Conservation (phyloP, 805 yeast genomes). For the Jamesozyma lodderae region DNA sequence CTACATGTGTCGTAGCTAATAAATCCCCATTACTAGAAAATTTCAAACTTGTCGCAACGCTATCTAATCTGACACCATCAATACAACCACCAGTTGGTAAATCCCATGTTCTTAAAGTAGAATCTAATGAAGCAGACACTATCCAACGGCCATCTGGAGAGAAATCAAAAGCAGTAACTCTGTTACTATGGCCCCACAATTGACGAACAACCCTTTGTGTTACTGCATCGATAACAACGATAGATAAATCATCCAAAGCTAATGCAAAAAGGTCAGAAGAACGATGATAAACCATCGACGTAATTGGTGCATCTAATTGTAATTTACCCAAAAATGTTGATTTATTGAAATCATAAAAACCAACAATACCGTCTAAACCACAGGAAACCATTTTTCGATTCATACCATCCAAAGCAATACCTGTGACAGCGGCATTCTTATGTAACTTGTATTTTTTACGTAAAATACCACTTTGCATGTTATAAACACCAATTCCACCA, state of each 20-base stretch:
- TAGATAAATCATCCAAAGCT: constrained; percentile 76
- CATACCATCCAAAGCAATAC: constrained; percentile 82
- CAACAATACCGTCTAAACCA: constrained; percentile 84
- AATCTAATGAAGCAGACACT: constrained; percentile 71
- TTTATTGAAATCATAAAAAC: constrained; percentile 75
- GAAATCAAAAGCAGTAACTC: constrained; percentile 81
- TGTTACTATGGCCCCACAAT: constrained; percentile 79
- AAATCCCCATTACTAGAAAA: constrained; percentile 84
- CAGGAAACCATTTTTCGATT: constrained; percentile 78
- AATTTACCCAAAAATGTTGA: constrained; percentile 60
- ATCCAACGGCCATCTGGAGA: constrained; percentile 96
- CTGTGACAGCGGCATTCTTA: constrained; percentile 78
- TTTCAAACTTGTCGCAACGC: constrained; percentile 71
- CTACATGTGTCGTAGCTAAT: constrained; percentile 86
- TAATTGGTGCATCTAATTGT: constrained; percentile 66
- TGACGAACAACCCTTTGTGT: constrained; percentile 81
- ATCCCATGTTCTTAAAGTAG: constrained; percentile 93
- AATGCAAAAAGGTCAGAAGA: constrained; percentile 79
- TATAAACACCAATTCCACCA: constrained; percentile 81
- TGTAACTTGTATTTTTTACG: constrained; percentile 64
- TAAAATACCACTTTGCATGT: constrained; percentile 81
- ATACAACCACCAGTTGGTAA: constrained; percentile 94
- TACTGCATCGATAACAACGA: constrained; percentile 71
- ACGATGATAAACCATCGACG: constrained; percentile 66
- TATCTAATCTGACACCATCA: constrained; percentile 73